Conservation (phyloP, 192 early-diverging fungal species). For the Polychytrium aggregatum region DNA sequence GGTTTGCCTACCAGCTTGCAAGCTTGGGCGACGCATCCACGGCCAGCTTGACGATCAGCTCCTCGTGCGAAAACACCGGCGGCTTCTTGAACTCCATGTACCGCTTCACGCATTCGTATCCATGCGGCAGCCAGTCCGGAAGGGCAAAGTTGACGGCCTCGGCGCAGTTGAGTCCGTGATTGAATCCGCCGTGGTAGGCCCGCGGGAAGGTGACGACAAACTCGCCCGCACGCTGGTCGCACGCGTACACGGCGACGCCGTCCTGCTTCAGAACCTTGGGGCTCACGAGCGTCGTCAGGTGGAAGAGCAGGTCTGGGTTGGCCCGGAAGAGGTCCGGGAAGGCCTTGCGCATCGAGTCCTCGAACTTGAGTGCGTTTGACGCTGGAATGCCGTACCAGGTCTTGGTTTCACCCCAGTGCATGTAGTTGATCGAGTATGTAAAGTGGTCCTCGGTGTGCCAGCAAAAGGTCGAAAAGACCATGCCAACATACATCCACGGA, state of each 20-base stretch:
- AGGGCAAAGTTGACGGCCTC: constrained; percentile 97
- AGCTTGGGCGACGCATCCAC: no score
- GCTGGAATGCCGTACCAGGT: constrained; percentile 96
- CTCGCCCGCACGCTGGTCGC: constrained; percentile 86
- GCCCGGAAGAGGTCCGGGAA: constrained; percentile 82
- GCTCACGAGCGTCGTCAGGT: constrained; percentile 84
- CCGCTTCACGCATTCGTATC: constrained; percentile 62
- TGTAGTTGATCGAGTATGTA: constrained; percentile 94
- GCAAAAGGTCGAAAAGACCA: constrained; percentile 91
- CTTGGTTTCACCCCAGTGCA: constrained; percentile 89
- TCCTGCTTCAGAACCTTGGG: constrained; percentile 61
- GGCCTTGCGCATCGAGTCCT: constrained; percentile 64
- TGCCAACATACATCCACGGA: constrained; percentile 95
- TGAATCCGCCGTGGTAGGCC: constrained; percentile 93
- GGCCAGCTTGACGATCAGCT: constrained; percentile 44
- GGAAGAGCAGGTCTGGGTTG: constrained; percentile 86
- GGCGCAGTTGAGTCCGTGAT: constrained; percentile 93
- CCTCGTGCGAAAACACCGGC: constrained; percentile 94
- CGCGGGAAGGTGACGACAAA: constrained; percentile 92
- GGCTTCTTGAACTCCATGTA: constrained; percentile 69
- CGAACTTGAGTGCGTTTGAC: constrained; percentile 65
- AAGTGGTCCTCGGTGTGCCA: constrained; percentile 99
- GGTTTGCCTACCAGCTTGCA: no score
- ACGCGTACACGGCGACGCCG: constrained; percentile 61
- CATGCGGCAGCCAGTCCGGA: constrained; percentile 80